phyloP scores from a whole-genome alignment of 2,329 filamentous ascomycete species.

The Aspergillus fumigatus region DNA sequence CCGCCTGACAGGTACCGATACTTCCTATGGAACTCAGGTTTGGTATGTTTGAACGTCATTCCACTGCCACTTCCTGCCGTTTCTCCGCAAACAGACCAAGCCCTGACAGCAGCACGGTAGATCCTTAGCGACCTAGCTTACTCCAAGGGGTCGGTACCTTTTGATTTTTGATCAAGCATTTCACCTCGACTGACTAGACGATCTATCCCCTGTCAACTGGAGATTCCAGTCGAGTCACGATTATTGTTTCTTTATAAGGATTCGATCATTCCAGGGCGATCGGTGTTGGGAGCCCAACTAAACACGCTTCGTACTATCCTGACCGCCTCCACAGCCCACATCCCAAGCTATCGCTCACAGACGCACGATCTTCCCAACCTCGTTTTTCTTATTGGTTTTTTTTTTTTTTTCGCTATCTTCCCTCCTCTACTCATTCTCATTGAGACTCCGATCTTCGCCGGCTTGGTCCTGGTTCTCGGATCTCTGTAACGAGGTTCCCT shows the following conservation, averaged over 20 bases:
- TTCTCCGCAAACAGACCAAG: background rate
- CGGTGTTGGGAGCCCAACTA: background rate
- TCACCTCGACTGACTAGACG: background rate
- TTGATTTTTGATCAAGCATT: background rate
- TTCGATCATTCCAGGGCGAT: background rate
- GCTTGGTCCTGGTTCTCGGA: background rate
- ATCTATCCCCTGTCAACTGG: background rate
- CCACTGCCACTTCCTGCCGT: background rate
- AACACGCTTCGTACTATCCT: constrained; percentile 10
- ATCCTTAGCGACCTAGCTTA: background rate
- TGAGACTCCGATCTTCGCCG: background rate
- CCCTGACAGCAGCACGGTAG: background rate
- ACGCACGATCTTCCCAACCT: constrained; percentile 3
- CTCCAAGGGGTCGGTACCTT: background rate
- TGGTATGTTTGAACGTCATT: background rate
- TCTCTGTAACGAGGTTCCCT: background rate
- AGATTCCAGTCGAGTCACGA: background rate
- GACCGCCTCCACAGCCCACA: constrained; percentile 26
- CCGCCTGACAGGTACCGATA: background rate
- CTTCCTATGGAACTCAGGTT: background rate
- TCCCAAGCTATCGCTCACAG: constrained; percentile 4
- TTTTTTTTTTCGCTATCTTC: background rate
- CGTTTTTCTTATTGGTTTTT: constrained; percentile 1
- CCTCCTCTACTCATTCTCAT: background rate
- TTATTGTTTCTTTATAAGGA: background rate